Evolutionary conservation across 208 protist genomes (phyloP).

Genomic region (Leishmania braziliensis): DNA sequence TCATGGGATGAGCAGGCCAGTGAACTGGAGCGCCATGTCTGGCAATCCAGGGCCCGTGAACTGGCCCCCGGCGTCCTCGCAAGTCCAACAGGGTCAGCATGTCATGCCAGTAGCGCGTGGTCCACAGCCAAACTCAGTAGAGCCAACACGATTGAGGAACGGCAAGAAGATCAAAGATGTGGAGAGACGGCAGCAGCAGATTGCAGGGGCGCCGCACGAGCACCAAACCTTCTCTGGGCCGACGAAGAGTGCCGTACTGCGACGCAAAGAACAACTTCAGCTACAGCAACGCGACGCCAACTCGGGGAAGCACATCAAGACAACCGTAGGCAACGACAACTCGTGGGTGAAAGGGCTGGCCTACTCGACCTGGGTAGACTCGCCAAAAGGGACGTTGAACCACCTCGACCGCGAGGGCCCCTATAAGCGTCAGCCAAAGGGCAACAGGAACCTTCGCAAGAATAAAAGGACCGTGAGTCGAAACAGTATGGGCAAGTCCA

Average conservation of each 20-base stretch:
- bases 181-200: conserved; percentile 9
- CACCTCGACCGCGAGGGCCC: conserved; percentile 13
- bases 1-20: background rate
- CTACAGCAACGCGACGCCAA: background rate
- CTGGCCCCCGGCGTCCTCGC: background rate
- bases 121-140: conserved; percentile 40
- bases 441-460: background rate
- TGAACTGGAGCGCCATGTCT: background rate
- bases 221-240: conserved; percentile 15
- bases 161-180: conserved; percentile 33
- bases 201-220: background rate
- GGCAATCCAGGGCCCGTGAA: background rate
- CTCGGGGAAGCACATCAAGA: conserved; percentile 31
- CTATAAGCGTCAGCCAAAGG: conserved; percentile 38
- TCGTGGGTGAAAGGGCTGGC: conserved; percentile 42
- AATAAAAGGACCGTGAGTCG: background rate
- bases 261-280: conserved; percentile 2
- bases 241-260: conserved; percentile 4
- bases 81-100: background rate
- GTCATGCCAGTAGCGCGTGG: conserved; percentile 42
- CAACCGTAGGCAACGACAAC: conserved; percentile 45
- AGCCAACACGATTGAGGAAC: conserved; percentile 36
- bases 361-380: conserved; percentile 46
- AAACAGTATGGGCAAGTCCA: conserved; percentile 14
- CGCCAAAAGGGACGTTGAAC: conserved; percentile 27